Evolutionary conservation across 2,329 filamentous ascomycete genomes (phyloP), one percentile per base, ranked within the genome.

Genomic region (Aspergillus sp.): DNA sequence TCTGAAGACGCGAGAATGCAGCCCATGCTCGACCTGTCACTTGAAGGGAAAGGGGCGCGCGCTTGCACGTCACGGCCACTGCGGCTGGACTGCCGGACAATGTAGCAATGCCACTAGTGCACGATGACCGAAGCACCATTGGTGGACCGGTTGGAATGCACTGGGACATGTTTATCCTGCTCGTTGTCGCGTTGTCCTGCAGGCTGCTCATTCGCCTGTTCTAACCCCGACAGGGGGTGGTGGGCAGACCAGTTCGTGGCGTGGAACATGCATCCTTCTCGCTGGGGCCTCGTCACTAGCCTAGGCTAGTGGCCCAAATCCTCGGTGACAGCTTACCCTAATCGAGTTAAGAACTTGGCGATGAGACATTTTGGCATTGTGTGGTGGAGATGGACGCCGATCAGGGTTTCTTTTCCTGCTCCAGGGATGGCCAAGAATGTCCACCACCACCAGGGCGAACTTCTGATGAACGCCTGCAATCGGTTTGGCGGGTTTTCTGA

Each of bases 1-100:
- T 26, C 32, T 30, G 32, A 35, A 42, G 43, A 38, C 26, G 35
- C 35, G 19, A 42, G 40, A 19, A 22, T 38, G 35, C 35, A 38
- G 35, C 3, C 51, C 40, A n/a, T 56, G 59, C 60, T 54, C 16
- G 65, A 69, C 61, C 59, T 67, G 63, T 69, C 66, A 67, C 26
- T 51, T 47, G 26, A 7, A 43, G 48, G 11, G 19, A 42, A 42
- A 22, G 42, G 43, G 45, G 30, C 48, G 43, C 46, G 45, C 42
- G 50, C 46, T 50, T 46, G 49, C 35, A 38, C 35, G 35, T 38
- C 35, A 42, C 40, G 19, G 5, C 40, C 19, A 42, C 40, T 42
- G 40, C 14, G 40, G 40, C 40, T 42, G 40, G 40, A 17, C 40
- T 19, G 17, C 40, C 8, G 35, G 35, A 38, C 14, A n/a, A 38